Conservation (phyloP, 257 asterid genomes). For the Primulina eburnea region DNA sequence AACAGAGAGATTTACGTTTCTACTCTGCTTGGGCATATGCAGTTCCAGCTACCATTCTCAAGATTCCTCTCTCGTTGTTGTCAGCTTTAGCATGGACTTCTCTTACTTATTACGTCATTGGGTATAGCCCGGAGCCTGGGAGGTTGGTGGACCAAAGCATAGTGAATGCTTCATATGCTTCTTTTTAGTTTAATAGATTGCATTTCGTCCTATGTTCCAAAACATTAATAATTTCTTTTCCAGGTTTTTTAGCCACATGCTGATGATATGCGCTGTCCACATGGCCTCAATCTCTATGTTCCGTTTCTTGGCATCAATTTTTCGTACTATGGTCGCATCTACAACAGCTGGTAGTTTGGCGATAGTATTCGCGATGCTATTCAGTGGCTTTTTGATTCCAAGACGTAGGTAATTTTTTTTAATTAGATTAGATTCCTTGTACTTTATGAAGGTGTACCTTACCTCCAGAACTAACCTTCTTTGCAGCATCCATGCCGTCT, state of each 20-base stretch:
- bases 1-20: constrained; percentile 46
- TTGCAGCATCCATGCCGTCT: constrained; percentile 59
- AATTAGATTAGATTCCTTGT: neutral
- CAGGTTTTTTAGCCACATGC: constrained; percentile 63
- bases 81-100: constrained; percentile 44
- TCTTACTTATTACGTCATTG: constrained; percentile 49
- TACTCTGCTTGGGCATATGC: constrained; percentile 62
- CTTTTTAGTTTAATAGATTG: neutral
- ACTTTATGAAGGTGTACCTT: neutral
- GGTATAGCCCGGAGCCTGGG: constrained; percentile 46
- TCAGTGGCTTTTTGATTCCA: constrained; percentile 66
- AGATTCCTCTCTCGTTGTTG: constrained; percentile 50
- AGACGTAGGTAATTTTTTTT: constrained; percentile 33
- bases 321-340: constrained; percentile 45
- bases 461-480: neutral
- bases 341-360: constrained; percentile 46
- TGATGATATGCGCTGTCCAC: constrained; percentile 50
- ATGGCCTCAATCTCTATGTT: constrained; percentile 54
- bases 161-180: neutral
- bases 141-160: constrained; percentile 25
- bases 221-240: neutral
- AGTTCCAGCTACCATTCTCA: constrained; percentile 46
- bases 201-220: neutral
- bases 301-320: constrained; percentile 60
- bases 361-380: constrained; percentile 36